Conservation (phyloP, 306 rosid genomes). For the Dryas octopetala region DNA sequence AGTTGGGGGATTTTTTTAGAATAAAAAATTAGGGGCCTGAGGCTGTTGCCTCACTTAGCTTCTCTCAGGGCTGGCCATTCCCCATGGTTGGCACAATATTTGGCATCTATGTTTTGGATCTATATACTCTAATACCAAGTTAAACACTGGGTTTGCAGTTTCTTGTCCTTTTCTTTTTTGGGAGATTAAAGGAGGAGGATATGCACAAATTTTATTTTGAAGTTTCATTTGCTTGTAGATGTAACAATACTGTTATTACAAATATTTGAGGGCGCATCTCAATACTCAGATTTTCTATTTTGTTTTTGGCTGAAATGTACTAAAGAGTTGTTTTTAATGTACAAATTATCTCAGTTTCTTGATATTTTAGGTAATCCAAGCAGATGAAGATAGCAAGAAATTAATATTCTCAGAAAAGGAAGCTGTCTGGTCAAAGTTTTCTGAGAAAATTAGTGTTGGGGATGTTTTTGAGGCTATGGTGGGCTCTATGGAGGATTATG, state of each 20-base stretch:
- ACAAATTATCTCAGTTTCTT: slow-evolving; percentile 34
- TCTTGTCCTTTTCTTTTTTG: neutral
- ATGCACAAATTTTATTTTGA: neutral
- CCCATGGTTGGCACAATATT: neutral
- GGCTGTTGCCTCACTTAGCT: too few relatives aligned
- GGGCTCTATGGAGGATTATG: slow-evolving; percentile 75
- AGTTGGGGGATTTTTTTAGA: too few relatives aligned
- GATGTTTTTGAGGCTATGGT: slow-evolving; percentile 72
- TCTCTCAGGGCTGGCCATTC: too few relatives aligned
- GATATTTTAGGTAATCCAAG: slow-evolving; percentile 66
- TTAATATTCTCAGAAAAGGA: slow-evolving; percentile 87
- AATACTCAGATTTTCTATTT: neutral
- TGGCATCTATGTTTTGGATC: neutral
- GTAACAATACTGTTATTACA: neutral
- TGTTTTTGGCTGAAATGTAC: neutral
- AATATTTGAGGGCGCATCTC: neutral
- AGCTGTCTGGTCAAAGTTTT: slow-evolving; percentile 70
- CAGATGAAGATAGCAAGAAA: slow-evolving; percentile 65
- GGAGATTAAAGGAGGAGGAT: neutral
- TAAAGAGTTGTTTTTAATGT: slow-evolving; percentile 9
- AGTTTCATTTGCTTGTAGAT: neutral
- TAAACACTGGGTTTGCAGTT: neutral
- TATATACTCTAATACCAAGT: neutral
- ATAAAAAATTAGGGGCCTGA: too few relatives aligned
- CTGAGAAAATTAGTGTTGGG: slow-evolving; percentile 63